Evolutionary conservation across 1,284 basidiomycete genomes (phyloP), one percentile per base, ranked within the genome.

Genomic region (Ustilago xerochloae): DNA sequence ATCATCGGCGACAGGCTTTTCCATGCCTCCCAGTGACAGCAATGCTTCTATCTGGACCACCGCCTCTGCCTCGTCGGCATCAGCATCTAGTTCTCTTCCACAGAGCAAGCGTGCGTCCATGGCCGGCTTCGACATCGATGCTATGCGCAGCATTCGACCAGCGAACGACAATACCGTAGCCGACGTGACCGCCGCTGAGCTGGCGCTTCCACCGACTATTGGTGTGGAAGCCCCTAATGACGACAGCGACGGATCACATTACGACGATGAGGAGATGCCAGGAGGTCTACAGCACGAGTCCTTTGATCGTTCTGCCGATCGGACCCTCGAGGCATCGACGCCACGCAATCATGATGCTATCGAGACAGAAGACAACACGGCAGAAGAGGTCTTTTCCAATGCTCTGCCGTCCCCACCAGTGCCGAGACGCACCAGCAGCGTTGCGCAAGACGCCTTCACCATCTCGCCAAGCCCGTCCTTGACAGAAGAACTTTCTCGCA

Each of bases 191-290:
- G 20, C 32, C 22, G 2, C 30, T 8, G 43, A 52, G 8, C 41
- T 50, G 10, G 38, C 33, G 4, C 47, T n/a, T 2, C 54, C 68
- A 10, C 58, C 58, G 4, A 39, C 29, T 22, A 65, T 59, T 28
- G 63, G 54, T 2, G 43, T 57, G 8, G 57, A 57, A 24, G 50
- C 48, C 13, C 43, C 61, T 18, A 35, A 51, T 12, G 53, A 62
- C 36, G 66, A 75, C n/a, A 75, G 72, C 49, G 72, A 75, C 36
- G 72, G 72, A 39, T 75, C 72, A 16, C 63, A 70, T 15, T 75
- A 75, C 39, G 72, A 66, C 16, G 72, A 75, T 28, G 72, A 75
- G 10, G 64, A 67, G 16, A 26, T 49, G 39, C 50, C 56, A 4
- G 63, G 36, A 15, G 39, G 46, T 9, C 49, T 49, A 4, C 24